These are phyloP conservation scores for Rhizophagus sp. DNA, from an alignment of 192 early-diverging fungal species.

Conservation along the genomic window DNA sequence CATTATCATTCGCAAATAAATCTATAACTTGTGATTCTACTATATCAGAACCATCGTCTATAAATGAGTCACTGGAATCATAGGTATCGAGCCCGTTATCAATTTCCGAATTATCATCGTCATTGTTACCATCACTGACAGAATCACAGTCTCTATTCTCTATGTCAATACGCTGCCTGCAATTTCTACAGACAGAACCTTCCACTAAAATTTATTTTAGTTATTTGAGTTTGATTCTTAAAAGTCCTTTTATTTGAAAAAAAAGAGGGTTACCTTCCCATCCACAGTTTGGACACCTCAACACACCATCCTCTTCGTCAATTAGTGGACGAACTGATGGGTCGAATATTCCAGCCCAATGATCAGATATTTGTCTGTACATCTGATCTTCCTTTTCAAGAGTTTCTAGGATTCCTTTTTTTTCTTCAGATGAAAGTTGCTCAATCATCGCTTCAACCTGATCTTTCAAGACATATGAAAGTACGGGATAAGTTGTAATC, in stretches of 20 bases:
- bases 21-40: no score
- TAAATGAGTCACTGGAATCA: background rate
- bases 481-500: constrained; percentile 32
- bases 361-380: constrained; percentile 5
- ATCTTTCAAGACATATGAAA: constrained; percentile 40
- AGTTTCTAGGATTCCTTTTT: constrained; percentile 9
- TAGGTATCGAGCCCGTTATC: background rate
- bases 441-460: constrained; percentile 38
- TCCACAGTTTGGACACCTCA: background rate
- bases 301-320: background rate
- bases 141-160: background rate
- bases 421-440: constrained; percentile 31
- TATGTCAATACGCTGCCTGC: background rate
- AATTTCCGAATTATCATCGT: background rate
- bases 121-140: background rate
- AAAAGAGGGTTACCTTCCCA: background rate
- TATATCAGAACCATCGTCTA: background rate
- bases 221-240: background rate
- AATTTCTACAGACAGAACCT: background rate
- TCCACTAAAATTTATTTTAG: background rate
- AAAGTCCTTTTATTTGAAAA: no score
- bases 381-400: constrained; percentile 30
- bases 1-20: background rate
- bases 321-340: background rate
- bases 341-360: background rate